Evolutionary conservation across 2,329 filamentous ascomycete genomes (phyloP), one percentile per base, ranked within the genome.

Genomic region (Reticulascus tulasneorum): DNA sequence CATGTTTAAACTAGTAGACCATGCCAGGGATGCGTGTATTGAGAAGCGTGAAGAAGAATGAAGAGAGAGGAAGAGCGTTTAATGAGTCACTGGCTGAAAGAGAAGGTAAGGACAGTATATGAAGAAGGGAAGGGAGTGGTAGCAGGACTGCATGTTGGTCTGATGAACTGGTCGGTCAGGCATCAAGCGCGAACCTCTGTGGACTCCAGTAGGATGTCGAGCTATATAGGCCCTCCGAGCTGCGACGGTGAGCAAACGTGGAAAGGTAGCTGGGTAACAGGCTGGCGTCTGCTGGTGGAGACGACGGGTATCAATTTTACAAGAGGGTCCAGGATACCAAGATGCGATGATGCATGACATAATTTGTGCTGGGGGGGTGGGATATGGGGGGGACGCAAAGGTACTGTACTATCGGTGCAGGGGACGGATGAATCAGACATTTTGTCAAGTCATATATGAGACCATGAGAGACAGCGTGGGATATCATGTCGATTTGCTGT

Each of bases 281-380:
- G 35, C 37, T 29, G 40, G 34, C 20, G 29, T 38, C 23, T 41
- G 38, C 29, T 36, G 32, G 44, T 46, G 44, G 44, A 38, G 44
- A 36, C 44, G 23, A 42, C 37, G 35, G 44, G 47, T 45, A 47
- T 54, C 46, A 51, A 58, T 55, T 58, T 56, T 54, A 55, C 49
- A 54, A 48, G 53, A 59, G 49, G 55, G 48, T 50, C 56, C 47
- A 55, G 53, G 53, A 60, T 60, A 54, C 48, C 48, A 45, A 48
- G 49, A 54, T 53, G 41, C 49, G 48, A 53, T 53, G 57, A 59
- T 59, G 62, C 64, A 66, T 67, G 64, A 65, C 63, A 68, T 67
- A 67, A 67, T 66, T 65, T 45, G 48, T 42, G 47, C 46, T 40
- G 48, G 48, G 53, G 47, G 36, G 40, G 42, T 22, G 38, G 22